Conservation (phyloP, 2,329 filamentous ascomycete genomes). For the Aspergillus texensis region DNA sequence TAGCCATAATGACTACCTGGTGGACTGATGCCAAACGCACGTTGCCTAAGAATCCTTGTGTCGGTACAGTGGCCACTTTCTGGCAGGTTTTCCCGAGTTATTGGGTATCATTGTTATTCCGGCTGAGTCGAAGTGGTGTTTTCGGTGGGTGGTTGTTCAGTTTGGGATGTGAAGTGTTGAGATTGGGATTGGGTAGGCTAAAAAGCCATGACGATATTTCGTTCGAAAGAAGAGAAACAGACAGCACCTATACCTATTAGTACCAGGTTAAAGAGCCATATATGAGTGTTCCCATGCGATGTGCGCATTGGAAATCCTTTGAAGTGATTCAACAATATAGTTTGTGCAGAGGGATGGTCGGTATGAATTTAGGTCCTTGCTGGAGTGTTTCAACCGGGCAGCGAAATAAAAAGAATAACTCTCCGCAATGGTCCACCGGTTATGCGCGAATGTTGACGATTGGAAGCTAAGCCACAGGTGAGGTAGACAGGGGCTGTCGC, state of each 20-base stretch:
- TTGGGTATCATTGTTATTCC: too few species aligned
- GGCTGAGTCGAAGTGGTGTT: not conserved
- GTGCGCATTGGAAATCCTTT: not conserved
- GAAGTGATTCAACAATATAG: not conserved
- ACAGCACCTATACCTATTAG: not conserved
- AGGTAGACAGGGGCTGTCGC: not conserved
- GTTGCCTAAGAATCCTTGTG: not conserved
- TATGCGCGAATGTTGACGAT: too few species aligned
- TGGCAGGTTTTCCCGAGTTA: not conserved
- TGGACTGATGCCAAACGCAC: not conserved
- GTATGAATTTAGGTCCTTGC: not conserved
- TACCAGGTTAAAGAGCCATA: not conserved
- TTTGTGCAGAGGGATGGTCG: too few species aligned
- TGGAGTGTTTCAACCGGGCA: not conserved
- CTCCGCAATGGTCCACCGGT: too few species aligned
- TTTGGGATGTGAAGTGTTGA: not conserved
- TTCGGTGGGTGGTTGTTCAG: not conserved
- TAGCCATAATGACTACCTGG: not conserved
- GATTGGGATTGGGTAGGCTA: not conserved
- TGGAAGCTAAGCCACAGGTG: not conserved
- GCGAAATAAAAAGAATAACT: not conserved
- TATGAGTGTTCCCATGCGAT: not conserved
- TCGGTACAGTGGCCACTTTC: not conserved
- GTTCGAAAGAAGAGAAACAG: not conserved
- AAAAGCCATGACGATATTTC: not conserved